Evolutionary conservation across 108 stramenopile species (phyloP).

Genomic region (Cylindrotheca fusiformis): DNA sequence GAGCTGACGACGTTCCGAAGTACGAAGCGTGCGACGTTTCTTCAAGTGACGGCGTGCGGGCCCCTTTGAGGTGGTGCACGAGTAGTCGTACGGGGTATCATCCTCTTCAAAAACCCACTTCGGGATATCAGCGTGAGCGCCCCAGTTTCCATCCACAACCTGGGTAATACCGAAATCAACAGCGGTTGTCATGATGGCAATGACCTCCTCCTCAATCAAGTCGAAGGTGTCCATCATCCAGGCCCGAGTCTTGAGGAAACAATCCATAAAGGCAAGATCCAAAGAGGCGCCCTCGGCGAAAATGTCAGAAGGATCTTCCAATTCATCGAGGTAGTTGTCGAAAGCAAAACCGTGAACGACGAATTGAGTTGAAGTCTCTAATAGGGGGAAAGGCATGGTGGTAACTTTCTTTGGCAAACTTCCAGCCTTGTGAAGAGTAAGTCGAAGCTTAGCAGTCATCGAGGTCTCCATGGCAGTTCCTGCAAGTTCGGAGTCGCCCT

Average conservation of each 20-base stretch:
- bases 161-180: constrained; percentile 34
- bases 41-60: constrained; percentile 11
- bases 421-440: constrained; percentile 28
- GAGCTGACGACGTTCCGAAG: constrained; percentile 11
- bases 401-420: constrained; percentile 14
- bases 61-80: constrained; percentile 27
- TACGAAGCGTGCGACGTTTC: neutral
- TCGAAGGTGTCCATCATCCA: constrained; percentile 32
- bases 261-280: constrained; percentile 23
- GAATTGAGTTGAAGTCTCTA: constrained; percentile 20
- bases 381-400: constrained; percentile 13
- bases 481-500: constrained; percentile 37
- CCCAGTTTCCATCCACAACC: constrained; percentile 36
- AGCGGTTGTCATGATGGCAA: constrained; percentile 30
- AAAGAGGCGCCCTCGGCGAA: constrained; percentile 24
- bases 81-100: constrained; percentile 25
- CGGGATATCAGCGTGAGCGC: constrained; percentile 26
- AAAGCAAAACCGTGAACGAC: constrained; percentile 32
- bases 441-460: constrained; percentile 34
- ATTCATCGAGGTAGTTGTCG: constrained; percentile 24
- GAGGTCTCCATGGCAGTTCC: constrained; percentile 38
- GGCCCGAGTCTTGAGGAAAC: constrained; percentile 27
- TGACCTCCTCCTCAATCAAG: constrained; percentile 33
- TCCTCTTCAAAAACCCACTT: constrained; percentile 30
- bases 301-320: constrained; percentile 23